Evolutionary conservation across 2,329 filamentous ascomycete species (phyloP), one percentile per base, ranked within the genome.

Genomic region (Apiospora saccharicola): DNA sequence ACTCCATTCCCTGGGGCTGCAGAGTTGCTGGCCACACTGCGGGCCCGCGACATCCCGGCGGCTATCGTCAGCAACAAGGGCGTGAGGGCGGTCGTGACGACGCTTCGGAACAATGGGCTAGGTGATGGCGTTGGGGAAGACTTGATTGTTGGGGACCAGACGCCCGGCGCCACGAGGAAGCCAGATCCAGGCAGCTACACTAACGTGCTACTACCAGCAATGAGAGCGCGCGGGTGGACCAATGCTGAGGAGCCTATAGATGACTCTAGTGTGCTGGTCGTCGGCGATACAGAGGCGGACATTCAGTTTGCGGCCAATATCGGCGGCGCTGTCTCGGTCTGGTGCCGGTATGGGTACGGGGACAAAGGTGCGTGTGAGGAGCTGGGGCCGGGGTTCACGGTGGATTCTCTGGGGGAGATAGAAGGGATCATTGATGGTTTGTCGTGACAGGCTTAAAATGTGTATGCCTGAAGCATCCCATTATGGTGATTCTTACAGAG

Each of bases 11-110:
- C 71, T 6, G 74, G 72, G 7, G 70, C 73, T 4, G 26, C 57
- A 43, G 70, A 70, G 46, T 67, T 75, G 14, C 71, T 75, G 46
- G 30, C 34, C 43, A 22, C 61, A n/a, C 51, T 74, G 16, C n/a
- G 34, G 4, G 22, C 49, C 19, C 68, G 46, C 34, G 43, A 34
- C 16, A 72, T 75, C 41, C 69, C 68, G 34, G 43, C 72, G 16
- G 72, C 74, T 19, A 72, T 75, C 47, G 67, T 74, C 24, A 75
- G 73, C 72, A 75, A 75, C 72, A 71, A 68, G n/a, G 64, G 64
- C 30, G 70, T 71, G 12, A 43, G 43, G 44, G 70, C 70, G 12
- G 61, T 71, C 4, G 30, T 26, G 6, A 68, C 64, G 24, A 61
- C 71, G 13, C 70, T 75, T 16, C 37, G 71, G 34, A 69, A 64